Evolutionary conservation across 495 filamentous ascomycete genomes (phyloP).

Genomic region (Cercophora samala): DNA sequence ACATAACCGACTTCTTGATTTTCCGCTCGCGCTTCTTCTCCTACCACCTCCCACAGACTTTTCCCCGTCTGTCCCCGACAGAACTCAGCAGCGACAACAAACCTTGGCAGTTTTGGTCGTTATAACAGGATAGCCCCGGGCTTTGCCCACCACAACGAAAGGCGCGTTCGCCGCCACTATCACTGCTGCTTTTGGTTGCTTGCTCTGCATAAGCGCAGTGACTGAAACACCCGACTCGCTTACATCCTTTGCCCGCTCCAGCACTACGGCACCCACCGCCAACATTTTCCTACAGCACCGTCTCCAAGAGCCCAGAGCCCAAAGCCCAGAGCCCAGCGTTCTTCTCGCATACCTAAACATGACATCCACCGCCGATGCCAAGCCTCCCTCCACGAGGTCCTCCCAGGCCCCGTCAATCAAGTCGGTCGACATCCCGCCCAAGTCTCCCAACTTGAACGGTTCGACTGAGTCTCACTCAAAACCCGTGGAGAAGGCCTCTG

Average conservation of each 20-base stretch:
- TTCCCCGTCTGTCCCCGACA: slow-evolving; percentile 10
- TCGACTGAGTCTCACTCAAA: slow-evolving; percentile 32
- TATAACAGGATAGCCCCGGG: slow-evolving; percentile 22
- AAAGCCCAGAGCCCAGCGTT: slow-evolving; percentile 11
- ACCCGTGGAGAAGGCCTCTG: slow-evolving; percentile 44
- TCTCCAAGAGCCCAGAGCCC: too few relatives aligned
- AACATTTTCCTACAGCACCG: slow-evolving; percentile 7
- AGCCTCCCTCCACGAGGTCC: slow-evolving; percentile 40
- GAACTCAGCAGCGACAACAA: slow-evolving; percentile 9
- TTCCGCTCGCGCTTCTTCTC: neutral
- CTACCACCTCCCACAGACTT: slow-evolving; percentile 9
- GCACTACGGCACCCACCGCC: slow-evolving; percentile 6
- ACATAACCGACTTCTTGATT: slow-evolving; percentile 17
- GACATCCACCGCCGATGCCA: slow-evolving; percentile 27
- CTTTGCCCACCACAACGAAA: slow-evolving; percentile 29
- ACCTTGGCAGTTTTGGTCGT: slow-evolving; percentile 31
- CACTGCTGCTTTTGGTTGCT: slow-evolving; percentile 19
- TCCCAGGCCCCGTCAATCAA: slow-evolving; percentile 48
- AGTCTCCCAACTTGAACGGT: slow-evolving; percentile 44
- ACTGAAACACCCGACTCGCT: slow-evolving; percentile 24
- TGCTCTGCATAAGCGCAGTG: slow-evolving; percentile 37
- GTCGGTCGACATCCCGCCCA: slow-evolving; percentile 40
- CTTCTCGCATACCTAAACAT: slow-evolving; percentile 17
- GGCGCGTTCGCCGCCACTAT: slow-evolving; percentile 35
- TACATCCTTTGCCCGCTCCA: slow-evolving; percentile 20